Base-by-base conservation (phyloP, 2,329 filamentous ascomycete species). In the Akanthomyces dipterigenus region DNA sequence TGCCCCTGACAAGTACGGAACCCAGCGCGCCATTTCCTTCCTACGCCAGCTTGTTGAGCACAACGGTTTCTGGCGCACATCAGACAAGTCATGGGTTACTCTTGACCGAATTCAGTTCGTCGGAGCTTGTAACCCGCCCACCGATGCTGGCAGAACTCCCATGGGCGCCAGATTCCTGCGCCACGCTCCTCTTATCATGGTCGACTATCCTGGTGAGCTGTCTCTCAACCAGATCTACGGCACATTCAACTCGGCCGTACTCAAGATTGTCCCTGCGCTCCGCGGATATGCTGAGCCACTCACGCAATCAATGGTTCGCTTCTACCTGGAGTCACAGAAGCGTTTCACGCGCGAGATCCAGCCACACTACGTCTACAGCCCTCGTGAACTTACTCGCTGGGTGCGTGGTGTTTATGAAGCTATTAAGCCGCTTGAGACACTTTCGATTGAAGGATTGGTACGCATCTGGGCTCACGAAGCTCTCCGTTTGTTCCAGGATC, bases 381-480 rank as follows among this genome's bases (percentile, higher is more conserved):
- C 95, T 71, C 91, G 95, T 88, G 95, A 99, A 73, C 82, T 99
- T 69, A 99, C 96, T 14, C 85, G 95, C 72, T 99, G 95, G 95
- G 93, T 96, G 34, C 90, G 96, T 66, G 95, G 96, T 77, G 84
- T 99, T 22, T 99, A 99, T 68, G 95, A 99, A 75, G 93, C 95
- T 0, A 96, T 99, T 66, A 86, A 90, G 64, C 95, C 96, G 14
- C 83, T 99, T 14, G 95, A 99, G 75, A 89, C 82, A 12, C 80
- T 99, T 24, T 86, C 91, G 1, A 78, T 98, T 2, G 96, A 99
- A 76, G 95, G 95, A 1, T 81, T 99, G 53, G 88, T 99, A 46
- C 88, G 95, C 43, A 97, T 99, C 65, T 99, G 95, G 95, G 93
- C 96, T 0, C 95, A 99, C 68, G 95, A 99, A 77, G 95, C 96